These are phyloP conservation scores for Endothia cerciana DNA, from an alignment of 2,329 filamentous ascomycete species.

Conservation along the genomic window DNA sequence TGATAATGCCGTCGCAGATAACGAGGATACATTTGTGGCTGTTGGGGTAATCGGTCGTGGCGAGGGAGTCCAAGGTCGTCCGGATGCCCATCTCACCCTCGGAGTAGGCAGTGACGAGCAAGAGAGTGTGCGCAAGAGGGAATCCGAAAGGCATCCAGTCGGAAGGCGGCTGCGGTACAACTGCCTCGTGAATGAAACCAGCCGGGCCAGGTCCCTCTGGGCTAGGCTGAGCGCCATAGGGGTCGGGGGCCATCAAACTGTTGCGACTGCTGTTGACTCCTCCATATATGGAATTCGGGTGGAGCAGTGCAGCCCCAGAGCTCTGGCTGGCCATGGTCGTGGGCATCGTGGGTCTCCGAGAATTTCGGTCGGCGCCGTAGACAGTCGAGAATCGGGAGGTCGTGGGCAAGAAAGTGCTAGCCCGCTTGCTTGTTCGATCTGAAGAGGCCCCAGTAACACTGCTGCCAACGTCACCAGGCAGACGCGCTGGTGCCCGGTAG, in stretches of 20 bases:
- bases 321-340: constrained; percentile 96
- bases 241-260: constrained; percentile 67
- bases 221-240: constrained; percentile 53
- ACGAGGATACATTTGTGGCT: constrained; percentile 97
- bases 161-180: constrained; percentile 92
- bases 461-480: constrained; percentile 74
- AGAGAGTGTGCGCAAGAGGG: constrained; percentile 90
- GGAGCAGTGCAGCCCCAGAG: constrained; percentile 72
- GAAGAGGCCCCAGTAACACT: constrained; percentile 61
- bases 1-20: constrained; percentile 97
- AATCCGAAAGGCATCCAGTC: constrained; percentile 98
- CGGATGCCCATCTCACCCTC: constrained; percentile 92
- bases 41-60: constrained; percentile 97
- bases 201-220: constrained; percentile 78
- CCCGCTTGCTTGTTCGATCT: constrained; percentile 78
- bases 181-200: constrained; percentile 94
- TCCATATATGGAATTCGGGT: constrained; percentile 73
- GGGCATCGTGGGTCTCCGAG: constrained; percentile 59
- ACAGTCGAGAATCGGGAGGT: constrained; percentile 94
- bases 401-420: constrained; percentile 83
- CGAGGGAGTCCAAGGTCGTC: constrained; percentile 93
- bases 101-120: constrained; percentile 94
- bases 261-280: constrained; percentile 64
- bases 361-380: constrained; percentile 71
- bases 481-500: constrained; percentile 83